Evolutionary conservation across 2,329 filamentous ascomycete species (phyloP).

Genomic region (Phialophora chinensis): DNA sequence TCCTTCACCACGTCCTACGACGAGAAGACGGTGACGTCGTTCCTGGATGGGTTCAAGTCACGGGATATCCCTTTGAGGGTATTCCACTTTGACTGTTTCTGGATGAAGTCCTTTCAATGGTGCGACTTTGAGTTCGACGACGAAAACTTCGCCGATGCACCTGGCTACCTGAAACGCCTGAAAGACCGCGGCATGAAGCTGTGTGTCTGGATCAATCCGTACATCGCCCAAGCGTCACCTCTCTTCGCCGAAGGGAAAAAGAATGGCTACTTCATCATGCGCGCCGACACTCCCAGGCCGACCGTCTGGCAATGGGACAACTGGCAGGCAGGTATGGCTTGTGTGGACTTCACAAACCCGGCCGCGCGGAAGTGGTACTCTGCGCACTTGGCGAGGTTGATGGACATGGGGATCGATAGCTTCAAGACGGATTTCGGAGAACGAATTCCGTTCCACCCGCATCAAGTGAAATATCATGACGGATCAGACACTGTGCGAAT

Average conservation of each 20-base stretch:
- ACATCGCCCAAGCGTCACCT: constrained; percentile 71
- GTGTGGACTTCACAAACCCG: constrained; percentile 77
- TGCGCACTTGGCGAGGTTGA: constrained; percentile 65
- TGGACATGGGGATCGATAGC: constrained; percentile 71
- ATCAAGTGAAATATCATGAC: constrained; percentile 69
- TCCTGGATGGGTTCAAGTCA: constrained; percentile 71
- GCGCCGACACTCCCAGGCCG: constrained; percentile 64
- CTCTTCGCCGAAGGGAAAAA: constrained; percentile 67
- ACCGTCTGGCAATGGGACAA: constrained; percentile 74
- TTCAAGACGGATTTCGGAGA: constrained; percentile 81
- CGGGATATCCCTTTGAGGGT: constrained; percentile 71
- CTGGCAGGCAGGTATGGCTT: constrained; percentile 78
- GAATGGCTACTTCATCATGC: constrained; percentile 72
- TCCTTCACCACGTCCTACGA: constrained; percentile 73
- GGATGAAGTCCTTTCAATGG: constrained; percentile 77
- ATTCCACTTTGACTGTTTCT: constrained; percentile 80
- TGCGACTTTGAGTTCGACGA: constrained; percentile 75
- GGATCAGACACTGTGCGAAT: constrained; percentile 66
- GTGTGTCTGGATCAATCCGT: constrained; percentile 78
- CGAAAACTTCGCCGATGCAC: constrained; percentile 71
- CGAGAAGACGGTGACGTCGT: constrained; percentile 65
- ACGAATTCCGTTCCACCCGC: constrained; percentile 63
- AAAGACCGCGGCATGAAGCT: constrained; percentile 70
- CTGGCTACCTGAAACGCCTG: constrained; percentile 66
- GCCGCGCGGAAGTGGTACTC: constrained; percentile 70